These are phyloP conservation scores for Immersiella caudata DNA, from an alignment of 495 filamentous ascomycete species.

Conservation along the genomic window DNA sequence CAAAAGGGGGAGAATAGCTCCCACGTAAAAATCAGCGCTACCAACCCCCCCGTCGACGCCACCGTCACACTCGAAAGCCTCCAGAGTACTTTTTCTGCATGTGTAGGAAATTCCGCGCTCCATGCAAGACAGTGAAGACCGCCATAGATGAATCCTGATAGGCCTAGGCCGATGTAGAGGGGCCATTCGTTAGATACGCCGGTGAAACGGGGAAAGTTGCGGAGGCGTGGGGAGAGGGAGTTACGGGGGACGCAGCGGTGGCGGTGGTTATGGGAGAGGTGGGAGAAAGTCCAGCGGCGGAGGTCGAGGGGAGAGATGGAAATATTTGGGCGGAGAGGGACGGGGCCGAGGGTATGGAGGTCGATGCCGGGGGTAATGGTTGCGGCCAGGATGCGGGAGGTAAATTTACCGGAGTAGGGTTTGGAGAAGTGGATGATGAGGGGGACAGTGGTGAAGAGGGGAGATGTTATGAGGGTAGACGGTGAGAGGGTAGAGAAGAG, in stretches of 20 bases:
- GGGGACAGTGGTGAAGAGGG: neutral
- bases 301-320: neutral
- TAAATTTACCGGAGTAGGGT: neutral
- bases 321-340: neutral
- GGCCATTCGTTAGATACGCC: neutral
- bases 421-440: neutral
- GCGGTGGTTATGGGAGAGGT: neutral
- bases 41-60: constrained; percentile 3
- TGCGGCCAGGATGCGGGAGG: neutral
- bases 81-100: constrained; percentile 1
- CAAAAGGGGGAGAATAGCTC: neutral
- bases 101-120: constrained; percentile 7
- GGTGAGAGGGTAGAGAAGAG: neutral
- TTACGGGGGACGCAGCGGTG: neutral
- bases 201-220: neutral
- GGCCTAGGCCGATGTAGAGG: neutral
- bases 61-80: constrained; percentile 11
- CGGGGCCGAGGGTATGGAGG: neutral
- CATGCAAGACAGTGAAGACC: constrained; percentile 15
- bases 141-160: constrained; percentile 14
- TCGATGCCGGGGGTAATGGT: neutral
- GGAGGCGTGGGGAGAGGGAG: neutral
- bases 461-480: neutral
- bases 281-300: neutral
- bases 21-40: neutral